Conservation (phyloP, 805 yeast genomes). For the Cyberlindnera mrakii region DNA sequence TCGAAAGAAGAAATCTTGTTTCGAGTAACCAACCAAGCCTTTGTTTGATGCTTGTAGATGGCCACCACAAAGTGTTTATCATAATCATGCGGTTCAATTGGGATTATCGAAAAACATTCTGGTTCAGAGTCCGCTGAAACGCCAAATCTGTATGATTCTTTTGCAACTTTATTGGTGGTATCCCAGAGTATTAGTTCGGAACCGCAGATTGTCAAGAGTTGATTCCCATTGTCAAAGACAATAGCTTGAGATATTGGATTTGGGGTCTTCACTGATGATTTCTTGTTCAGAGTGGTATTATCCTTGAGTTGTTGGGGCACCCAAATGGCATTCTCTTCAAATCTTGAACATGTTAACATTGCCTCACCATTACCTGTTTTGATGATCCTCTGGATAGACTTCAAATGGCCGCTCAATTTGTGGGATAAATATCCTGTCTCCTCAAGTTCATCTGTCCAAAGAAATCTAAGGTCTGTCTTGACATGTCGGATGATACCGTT, state of each 20-base stretch:
- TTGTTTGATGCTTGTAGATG: constrained; percentile 35
- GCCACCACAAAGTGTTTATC: constrained; percentile 43
- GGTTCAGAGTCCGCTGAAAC: constrained; percentile 11
- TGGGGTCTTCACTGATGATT: constrained; percentile 38
- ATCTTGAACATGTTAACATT: constrained; percentile 52
- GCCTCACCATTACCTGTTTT: constrained; percentile 65
- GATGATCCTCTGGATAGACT: constrained; percentile 62
- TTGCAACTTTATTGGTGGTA: constrained; percentile 31
- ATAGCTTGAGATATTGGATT: constrained; percentile 43
- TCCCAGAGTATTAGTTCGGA: constrained; percentile 54
- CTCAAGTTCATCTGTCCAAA: constrained; percentile 8
- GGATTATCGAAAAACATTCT: constrained; percentile 30
- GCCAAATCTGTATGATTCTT: constrained; percentile 15
- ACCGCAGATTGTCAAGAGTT: constrained; percentile 40
- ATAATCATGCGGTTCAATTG: constrained; percentile 26
- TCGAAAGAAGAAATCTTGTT: constrained; percentile 25
- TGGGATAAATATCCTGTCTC: constrained; percentile 32
- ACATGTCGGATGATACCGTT: constrained; percentile 32
- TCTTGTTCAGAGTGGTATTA: constrained; percentile 31
- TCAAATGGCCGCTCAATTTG: constrained; percentile 80
- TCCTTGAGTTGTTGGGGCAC: constrained; percentile 31
- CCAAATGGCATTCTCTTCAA: constrained; percentile 62
- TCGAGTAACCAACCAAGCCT: constrained; percentile 34
- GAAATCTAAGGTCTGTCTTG: constrained; percentile 22
- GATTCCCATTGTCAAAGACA: constrained; percentile 41